Conservation (phyloP, 257 asterid genomes). For the Petunia secreta region DNA sequence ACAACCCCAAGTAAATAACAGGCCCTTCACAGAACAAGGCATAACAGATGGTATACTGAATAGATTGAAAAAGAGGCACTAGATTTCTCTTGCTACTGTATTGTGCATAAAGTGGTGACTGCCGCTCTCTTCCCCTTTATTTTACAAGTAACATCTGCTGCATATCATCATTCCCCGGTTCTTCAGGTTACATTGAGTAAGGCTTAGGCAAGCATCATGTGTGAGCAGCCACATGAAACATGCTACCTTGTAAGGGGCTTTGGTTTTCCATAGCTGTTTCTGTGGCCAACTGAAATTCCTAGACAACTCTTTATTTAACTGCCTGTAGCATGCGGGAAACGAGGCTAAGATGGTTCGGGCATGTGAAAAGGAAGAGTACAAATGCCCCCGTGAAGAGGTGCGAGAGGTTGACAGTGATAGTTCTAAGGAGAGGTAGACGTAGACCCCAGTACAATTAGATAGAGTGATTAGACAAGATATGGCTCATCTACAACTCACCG, state of each 20-base stretch:
- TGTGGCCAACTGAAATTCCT: not conserved
- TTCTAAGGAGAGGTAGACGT: no score
- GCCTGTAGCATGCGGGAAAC: not conserved
- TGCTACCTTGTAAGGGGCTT: not conserved
- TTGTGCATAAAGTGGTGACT: not conserved
- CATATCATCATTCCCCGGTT: not conserved
- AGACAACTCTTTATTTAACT: not conserved
- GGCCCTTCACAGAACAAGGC: not conserved
- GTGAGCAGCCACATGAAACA: not conserved
- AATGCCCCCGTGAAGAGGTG: no score
- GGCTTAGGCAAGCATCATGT: not conserved
- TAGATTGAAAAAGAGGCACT: not conserved
- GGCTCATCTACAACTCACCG: no score
- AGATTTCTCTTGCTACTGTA: not conserved
- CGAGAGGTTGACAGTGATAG: no score
- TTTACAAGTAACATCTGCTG: not conserved
- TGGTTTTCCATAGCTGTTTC: not conserved
- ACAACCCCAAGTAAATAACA: not conserved
- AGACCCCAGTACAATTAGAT: no score
- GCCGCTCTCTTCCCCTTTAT: not conserved
- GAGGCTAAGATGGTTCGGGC: no score
- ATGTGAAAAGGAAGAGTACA: no score
- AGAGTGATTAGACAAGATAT: no score
- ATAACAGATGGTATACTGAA: not conserved
- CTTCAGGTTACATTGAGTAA: not conserved